Conservation (phyloP, 202 grass and related monocot genomes). For the Cymbopogon flexuosus region DNA sequence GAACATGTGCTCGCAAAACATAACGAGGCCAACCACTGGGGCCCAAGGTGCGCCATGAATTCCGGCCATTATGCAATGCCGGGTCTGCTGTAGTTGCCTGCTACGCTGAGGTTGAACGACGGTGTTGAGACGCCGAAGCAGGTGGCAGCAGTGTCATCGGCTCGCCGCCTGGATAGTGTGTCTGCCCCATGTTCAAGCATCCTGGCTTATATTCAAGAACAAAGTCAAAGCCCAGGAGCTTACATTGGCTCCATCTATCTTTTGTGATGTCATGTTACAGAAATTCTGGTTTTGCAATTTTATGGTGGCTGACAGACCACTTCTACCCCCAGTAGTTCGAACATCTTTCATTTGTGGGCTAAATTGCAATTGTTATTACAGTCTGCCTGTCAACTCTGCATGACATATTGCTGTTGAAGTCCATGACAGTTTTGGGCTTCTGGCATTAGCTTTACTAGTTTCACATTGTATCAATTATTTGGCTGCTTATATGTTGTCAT, state of each 20-base stretch:
- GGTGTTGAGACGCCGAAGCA: background rate
- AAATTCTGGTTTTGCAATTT: constrained; percentile 16
- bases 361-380: background rate
- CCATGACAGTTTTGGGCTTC: constrained; percentile 7
- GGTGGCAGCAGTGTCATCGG: background rate
- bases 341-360: background rate
- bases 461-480: background rate
- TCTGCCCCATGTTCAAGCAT: background rate
- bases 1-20: background rate
- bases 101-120: background rate
- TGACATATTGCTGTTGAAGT: background rate
- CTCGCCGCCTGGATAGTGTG: background rate
- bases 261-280: background rate
- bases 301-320: no score
- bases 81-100: background rate
- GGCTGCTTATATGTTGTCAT: background rate
- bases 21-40: background rate
- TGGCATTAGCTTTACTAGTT: constrained; percentile 22
- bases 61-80: background rate
- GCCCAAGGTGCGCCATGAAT: background rate
- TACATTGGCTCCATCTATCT: no score
- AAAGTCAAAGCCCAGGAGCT: no score
- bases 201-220: constrained; percentile 7
- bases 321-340: background rate
- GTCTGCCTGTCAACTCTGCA: constrained; percentile 2